These are phyloP conservation scores for Saccharomyces hybrid DNA, from an alignment of 1,139 yeast genomes.

Conservation along the genomic window DNA sequence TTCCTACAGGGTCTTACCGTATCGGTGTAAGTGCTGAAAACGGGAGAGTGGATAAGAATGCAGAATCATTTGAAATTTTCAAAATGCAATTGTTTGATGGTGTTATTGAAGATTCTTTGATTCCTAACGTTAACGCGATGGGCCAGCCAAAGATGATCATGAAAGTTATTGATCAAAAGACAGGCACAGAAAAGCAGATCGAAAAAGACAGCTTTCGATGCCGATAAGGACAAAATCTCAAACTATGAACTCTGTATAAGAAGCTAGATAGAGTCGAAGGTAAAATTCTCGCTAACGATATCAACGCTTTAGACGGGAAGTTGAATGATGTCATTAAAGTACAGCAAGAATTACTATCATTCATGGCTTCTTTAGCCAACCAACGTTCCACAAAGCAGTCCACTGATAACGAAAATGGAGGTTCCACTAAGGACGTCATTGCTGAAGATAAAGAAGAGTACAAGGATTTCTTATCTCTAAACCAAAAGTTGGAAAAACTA, in stretches of 20 bases:
- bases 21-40: conserved; percentile 51
- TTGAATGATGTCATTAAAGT: conserved; percentile 17
- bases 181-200: conserved; percentile 26
- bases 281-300: conserved; percentile 30
- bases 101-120: conserved; percentile 46
- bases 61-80: conserved; percentile 55
- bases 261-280: conserved; percentile 32
- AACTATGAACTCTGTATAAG: conserved; percentile 26
- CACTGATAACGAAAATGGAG: conserved; percentile 5
- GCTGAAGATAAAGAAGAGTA: conserved; percentile 21
- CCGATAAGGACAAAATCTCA: conserved; percentile 19
- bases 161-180: conserved; percentile 28
- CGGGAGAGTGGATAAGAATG: conserved; percentile 17
- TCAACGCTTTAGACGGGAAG: conserved; percentile 17
- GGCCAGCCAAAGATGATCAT: conserved; percentile 38
- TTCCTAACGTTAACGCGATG: conserved; percentile 50
- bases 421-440: conserved; percentile 2
- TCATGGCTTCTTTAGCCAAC: conserved; percentile 8
- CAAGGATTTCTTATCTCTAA: conserved; percentile 29
- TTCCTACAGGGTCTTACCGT: conserved; percentile 25
- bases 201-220: conserved; percentile 26
- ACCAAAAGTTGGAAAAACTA: conserved; percentile 28
- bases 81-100: conserved; percentile 47
- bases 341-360: conserved; percentile 22
- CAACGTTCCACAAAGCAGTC: conserved; percentile 10